A percentile compares a stretch with the other conserved stretches of the same genome.
Evolutionary conservation across 257 asterid species (phyloP).

Genomic region (Ocimum tenuiflorum): DNA sequence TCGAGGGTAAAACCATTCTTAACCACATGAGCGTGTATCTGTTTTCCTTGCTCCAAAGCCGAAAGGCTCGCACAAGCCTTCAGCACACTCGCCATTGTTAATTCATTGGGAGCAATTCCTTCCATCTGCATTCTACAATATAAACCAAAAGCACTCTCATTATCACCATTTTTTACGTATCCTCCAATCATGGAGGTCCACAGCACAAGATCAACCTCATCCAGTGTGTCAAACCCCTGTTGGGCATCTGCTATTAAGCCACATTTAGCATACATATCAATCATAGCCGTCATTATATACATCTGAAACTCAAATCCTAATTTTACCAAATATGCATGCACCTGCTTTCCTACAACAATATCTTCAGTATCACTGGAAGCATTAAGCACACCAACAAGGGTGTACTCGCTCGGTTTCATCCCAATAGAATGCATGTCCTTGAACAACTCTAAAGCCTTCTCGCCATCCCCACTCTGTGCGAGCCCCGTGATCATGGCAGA

Average conservation of each 20-base stretch:
- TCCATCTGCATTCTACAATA: constrained; percentile 64
- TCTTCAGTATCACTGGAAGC: constrained; percentile 64
- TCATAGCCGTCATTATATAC: constrained; percentile 63
- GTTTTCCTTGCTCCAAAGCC: constrained; percentile 81
- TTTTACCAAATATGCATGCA: constrained; percentile 56
- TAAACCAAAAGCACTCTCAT: constrained; percentile 54
- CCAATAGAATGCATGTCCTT: constrained; percentile 54
- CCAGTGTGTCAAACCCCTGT: constrained; percentile 51
- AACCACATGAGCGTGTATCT: constrained; percentile 60
- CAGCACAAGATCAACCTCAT: constrained; percentile 58
- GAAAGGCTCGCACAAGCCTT: constrained; percentile 80
- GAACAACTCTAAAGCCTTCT: constrained; percentile 54
- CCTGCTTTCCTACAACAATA: constrained; percentile 49
- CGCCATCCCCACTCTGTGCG: constrained; percentile 64
- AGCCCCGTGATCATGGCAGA: constrained; percentile 83
- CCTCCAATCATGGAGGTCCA: constrained; percentile 90
- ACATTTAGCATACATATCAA: constrained; percentile 89
- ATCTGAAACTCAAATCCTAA: constrained; percentile 63
- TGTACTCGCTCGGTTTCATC: constrained; percentile 65
- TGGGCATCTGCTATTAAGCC: constrained; percentile 54
- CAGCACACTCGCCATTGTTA: constrained; percentile 69
- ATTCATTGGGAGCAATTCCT: constrained; percentile 60
- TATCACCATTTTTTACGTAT: constrained; percentile 70
- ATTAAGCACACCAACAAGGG: constrained; percentile 78
- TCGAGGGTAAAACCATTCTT: constrained; percentile 66